Conservation (phyloP, 1,284 basidiomycete species). For the Pseudozyma pruni region DNA sequence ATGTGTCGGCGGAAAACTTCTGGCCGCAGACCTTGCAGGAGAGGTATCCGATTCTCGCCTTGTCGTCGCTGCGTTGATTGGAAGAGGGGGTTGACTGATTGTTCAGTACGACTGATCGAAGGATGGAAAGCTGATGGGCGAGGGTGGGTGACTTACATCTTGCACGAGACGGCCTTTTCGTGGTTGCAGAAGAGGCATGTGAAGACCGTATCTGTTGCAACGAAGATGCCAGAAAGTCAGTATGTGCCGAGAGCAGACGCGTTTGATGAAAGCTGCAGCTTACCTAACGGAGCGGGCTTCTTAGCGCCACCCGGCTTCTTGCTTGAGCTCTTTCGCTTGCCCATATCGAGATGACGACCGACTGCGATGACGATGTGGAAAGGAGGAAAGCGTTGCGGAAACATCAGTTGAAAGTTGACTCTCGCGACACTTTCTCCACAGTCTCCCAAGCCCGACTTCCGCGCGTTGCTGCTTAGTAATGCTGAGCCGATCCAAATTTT, state of each 20-base stretch:
- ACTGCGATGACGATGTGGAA: neutral
- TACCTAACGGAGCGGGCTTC: conserved; percentile 58
- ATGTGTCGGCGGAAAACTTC: conserved; percentile 59
- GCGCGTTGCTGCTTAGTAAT: neutral
- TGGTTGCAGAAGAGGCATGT: conserved; percentile 84
- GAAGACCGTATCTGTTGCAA: conserved; percentile 67
- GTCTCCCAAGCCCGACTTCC: conserved; percentile 1
- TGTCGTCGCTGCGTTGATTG: conserved; percentile 67
- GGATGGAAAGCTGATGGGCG: no score
- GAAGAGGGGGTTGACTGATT: no score
- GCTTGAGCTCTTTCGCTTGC: conserved; percentile 59
- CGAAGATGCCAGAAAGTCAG: no score
- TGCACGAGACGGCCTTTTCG: conserved; percentile 85
- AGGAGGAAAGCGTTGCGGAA: conserved; percentile 2
- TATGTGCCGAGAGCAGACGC: no score
- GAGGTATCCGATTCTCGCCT: conserved; percentile 57
- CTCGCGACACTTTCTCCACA: conserved; percentile 21
- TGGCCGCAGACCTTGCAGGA: conserved; percentile 66
- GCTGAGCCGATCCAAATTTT: conserved; percentile 25
- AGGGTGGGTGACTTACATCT: conserved; percentile 73
- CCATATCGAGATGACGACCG: conserved; percentile 38
- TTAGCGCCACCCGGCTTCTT: conserved; percentile 56
- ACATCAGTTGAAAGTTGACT: conserved; percentile 10
- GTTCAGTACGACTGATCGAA: neutral
- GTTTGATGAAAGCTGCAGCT: no score